Evolutionary conservation across 768 basidiomycete species (phyloP).

Genomic region (Collybia sordida): DNA sequence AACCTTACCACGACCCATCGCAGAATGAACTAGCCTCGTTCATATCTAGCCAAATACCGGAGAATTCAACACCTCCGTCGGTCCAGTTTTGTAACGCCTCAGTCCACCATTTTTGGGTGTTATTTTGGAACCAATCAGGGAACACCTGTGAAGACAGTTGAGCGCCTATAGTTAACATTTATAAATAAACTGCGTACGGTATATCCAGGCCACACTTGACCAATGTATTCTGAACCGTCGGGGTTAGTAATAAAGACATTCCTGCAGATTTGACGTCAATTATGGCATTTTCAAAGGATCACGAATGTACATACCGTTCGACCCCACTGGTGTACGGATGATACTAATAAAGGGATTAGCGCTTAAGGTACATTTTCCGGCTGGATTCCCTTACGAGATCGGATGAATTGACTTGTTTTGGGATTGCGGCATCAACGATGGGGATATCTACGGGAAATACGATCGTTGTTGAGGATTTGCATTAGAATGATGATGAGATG

Average conservation of each 20-base stretch:
- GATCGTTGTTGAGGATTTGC: too few species aligned
- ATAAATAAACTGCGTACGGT: constrained; percentile 40
- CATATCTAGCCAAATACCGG: constrained; percentile 72
- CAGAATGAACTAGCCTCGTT: constrained; percentile 70
- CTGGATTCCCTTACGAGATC: constrained; percentile 54
- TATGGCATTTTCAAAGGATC: neutral
- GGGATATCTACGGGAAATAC: constrained; percentile 50
- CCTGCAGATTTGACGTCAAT: constrained; percentile 27
- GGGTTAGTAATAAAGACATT: constrained; percentile 75
- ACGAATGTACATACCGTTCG: constrained; percentile 42
- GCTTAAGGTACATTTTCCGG: neutral
- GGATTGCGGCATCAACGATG: constrained; percentile 66
- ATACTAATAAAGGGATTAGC: constrained; percentile 41
- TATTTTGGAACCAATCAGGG: constrained; percentile 60
- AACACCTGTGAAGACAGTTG: constrained; percentile 37
- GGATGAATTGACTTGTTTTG: constrained; percentile 54
- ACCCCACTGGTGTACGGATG: constrained; percentile 63
- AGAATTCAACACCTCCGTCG: constrained; percentile 50
- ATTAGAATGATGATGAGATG: neutral
- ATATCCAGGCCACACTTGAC: constrained; percentile 78
- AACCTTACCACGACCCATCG: constrained; percentile 51
- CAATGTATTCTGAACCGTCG: constrained; percentile 69
- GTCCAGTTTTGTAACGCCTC: constrained; percentile 60
- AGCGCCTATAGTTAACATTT: neutral
- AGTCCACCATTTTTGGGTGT: constrained; percentile 59